Evolutionary conservation across 768 basidiomycete genomes (phyloP).

Genomic region (Tubosaeta sp.): DNA sequence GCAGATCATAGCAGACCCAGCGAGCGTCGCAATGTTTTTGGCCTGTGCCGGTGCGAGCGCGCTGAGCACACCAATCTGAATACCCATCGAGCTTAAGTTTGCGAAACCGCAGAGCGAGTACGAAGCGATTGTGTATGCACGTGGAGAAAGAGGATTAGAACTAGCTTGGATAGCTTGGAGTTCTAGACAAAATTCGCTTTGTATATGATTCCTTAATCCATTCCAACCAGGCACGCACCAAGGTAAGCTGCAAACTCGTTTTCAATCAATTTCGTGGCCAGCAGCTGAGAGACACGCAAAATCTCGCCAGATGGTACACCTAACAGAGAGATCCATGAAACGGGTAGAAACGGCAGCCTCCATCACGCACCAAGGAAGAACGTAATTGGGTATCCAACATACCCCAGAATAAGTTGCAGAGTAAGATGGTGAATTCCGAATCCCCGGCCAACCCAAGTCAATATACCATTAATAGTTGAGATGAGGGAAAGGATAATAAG

Average conservation of each 20-base stretch:
- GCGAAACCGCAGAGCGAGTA: slow-evolving; percentile 92
- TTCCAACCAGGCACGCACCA: slow-evolving; percentile 19
- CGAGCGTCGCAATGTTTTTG: slow-evolving; percentile 66
- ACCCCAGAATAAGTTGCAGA: slow-evolving; percentile 78
- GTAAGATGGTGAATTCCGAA: slow-evolving; percentile 82
- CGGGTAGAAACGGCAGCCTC: not conserved
- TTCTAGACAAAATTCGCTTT: slow-evolving; percentile 22
- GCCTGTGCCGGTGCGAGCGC: slow-evolving; percentile 66
- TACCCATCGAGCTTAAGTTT: slow-evolving; percentile 81
- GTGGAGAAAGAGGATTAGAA: slow-evolving; percentile 56
- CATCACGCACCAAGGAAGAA: slow-evolving; percentile 55
- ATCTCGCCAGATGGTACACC: slow-evolving; percentile 83
- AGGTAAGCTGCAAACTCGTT: slow-evolving; percentile 83
- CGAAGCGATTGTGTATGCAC: slow-evolving; percentile 77
- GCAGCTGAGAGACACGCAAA: slow-evolving; percentile 69
- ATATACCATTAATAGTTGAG: slow-evolving; percentile 73
- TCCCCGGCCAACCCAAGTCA: slow-evolving; percentile 86
- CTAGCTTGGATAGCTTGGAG: slow-evolving; percentile 43
- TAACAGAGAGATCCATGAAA: slow-evolving; percentile 3
- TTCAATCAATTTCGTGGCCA: slow-evolving; percentile 83
- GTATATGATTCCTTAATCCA: not conserved
- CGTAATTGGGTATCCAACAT: slow-evolving; percentile 83
- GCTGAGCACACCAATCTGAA: slow-evolving; percentile 74
- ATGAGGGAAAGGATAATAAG: slow-evolving; percentile 82
- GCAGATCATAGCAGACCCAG: slow-evolving; percentile 64